A percentile compares a stretch with the other conserved stretches of the same genome.
These are phyloP conservation scores for Paraphoma sp. DNA, from an alignment of 2,329 filamentous ascomycete species.

Conservation along the genomic window DNA sequence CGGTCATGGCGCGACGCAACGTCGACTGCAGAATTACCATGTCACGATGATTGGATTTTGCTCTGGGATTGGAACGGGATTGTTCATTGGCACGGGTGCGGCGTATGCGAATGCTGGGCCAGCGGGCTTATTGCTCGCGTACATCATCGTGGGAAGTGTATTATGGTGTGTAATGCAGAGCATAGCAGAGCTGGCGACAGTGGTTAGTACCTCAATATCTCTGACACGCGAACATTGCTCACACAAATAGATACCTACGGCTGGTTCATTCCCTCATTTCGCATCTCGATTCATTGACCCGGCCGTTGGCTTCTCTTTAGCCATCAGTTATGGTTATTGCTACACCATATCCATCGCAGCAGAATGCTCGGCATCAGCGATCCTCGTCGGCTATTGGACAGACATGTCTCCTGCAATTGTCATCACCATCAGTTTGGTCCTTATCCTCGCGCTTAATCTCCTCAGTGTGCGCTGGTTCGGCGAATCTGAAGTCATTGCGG, in stretches of 20 bases:
- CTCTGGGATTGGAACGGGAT: slow-evolving; percentile 26
- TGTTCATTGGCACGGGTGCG: slow-evolving; percentile 26
- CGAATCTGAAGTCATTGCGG: slow-evolving; percentile 53
- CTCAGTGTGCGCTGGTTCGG: slow-evolving; percentile 60
- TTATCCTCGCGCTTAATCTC: slow-evolving; percentile 59
- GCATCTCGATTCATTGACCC: slow-evolving; percentile 69
- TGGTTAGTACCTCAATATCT: slow-evolving; percentile 11
- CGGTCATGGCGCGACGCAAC: slow-evolving; percentile 24
- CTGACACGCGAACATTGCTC: neutral
- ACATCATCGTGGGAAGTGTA: slow-evolving; percentile 59
- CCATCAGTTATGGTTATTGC: slow-evolving; percentile 54
- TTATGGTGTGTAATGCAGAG: slow-evolving; percentile 67
- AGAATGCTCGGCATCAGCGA: slow-evolving; percentile 53
- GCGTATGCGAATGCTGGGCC: slow-evolving; percentile 46
- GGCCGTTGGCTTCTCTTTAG: slow-evolving; percentile 62
- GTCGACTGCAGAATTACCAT: slow-evolving; percentile 23
- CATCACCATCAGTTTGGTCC: slow-evolving; percentile 61
- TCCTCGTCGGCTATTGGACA: slow-evolving; percentile 45
- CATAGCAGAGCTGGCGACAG: slow-evolving; percentile 65
- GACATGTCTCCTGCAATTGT: slow-evolving; percentile 62
- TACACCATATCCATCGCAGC: slow-evolving; percentile 56
- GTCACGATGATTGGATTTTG: slow-evolving; percentile 30
- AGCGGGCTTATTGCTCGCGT: slow-evolving; percentile 63
- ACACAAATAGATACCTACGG: slow-evolving; percentile 28
- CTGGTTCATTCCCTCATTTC: slow-evolving; percentile 67